Conservation (phyloP, 768 basidiomycete species). For the Boletus patriciae region DNA sequence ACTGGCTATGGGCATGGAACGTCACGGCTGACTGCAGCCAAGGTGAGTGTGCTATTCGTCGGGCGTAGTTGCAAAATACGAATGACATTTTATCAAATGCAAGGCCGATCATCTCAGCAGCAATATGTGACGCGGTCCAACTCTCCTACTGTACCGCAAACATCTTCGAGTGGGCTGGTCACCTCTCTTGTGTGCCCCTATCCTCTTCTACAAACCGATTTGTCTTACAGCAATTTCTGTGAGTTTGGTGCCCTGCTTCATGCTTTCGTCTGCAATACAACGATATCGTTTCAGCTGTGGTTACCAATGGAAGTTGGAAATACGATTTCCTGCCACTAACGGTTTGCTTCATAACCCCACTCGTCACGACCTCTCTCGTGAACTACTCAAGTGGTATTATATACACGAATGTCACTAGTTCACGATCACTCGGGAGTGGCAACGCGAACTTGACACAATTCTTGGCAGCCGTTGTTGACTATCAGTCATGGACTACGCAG, state of each 20-base stretch:
- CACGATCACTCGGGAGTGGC: not conserved
- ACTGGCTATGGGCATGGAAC: constrained; percentile 12
- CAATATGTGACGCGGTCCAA: constrained; percentile 1
- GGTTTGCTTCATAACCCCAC: constrained; percentile 12
- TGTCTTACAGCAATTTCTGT: not conserved
- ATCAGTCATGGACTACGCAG: constrained; percentile 14
- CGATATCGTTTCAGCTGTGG: not conserved
- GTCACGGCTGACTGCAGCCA: not conserved
- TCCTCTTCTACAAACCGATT: constrained; percentile 1
- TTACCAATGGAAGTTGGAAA: constrained; percentile 6
- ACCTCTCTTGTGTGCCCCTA: constrained; percentile 1
- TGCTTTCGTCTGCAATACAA: not conserved
- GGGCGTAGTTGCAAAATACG: not conserved
- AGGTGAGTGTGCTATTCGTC: not conserved
- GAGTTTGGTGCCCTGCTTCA: not conserved
- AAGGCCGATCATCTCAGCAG: constrained; percentile 2
- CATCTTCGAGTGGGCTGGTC: not conserved
- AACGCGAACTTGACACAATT: constrained; percentile 12
- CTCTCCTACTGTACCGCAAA: not conserved
- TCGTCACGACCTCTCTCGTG: constrained; percentile 15
- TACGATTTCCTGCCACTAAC: constrained; percentile 14
- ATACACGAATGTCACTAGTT: not conserved
- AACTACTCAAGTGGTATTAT: constrained; percentile 6
- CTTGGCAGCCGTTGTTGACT: constrained; percentile 6
- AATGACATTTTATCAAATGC: not conserved